Evolutionary conservation across 2,329 filamentous ascomycete species (phyloP).

Genomic region (Aureobasidium leucospermi): DNA sequence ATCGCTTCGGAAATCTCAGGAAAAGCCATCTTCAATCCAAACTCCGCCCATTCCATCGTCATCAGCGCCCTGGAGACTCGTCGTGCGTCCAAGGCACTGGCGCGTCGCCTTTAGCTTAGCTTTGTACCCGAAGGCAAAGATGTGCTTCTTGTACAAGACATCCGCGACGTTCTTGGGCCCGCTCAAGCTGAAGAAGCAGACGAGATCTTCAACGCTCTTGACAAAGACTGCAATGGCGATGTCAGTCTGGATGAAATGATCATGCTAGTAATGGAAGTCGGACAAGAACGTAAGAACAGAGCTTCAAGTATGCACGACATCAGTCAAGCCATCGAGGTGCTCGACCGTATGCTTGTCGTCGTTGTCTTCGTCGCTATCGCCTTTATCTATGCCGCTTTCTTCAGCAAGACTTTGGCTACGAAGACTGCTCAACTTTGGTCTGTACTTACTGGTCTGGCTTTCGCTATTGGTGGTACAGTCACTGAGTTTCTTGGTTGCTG

Average conservation of each 20-base stretch:
- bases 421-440: constrained; percentile 23
- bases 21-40: constrained; percentile 64
- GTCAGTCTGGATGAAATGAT: constrained; percentile 30
- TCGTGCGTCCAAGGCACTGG: constrained; percentile 26
- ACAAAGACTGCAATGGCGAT: constrained; percentile 29
- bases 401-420: constrained; percentile 23
- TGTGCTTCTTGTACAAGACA: constrained; percentile 22
- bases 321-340: constrained; percentile 28
- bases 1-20: constrained; percentile 81
- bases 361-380: constrained; percentile 24
- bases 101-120: constrained; percentile 28
- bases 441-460: constrained; percentile 39
- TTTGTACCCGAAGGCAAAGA: constrained; percentile 24
- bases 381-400: constrained; percentile 29
- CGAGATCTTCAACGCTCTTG: constrained; percentile 27
- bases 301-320: constrained; percentile 27
- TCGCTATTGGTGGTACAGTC: constrained; percentile 79
- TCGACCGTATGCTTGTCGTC: constrained; percentile 27
- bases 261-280: constrained; percentile 23
- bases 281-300: constrained; percentile 25
- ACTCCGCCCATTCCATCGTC: constrained; percentile 23
- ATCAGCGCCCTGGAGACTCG: constrained; percentile 24
- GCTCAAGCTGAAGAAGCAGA: constrained; percentile 21
- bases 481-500: constrained; percentile 91
- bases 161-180: constrained; percentile 24